A percentile compares a stretch with the other conserved stretches of the same genome.
Conservation (phyloP, 1,139 yeast genomes). For the Saccharomyces hybrid region DNA sequence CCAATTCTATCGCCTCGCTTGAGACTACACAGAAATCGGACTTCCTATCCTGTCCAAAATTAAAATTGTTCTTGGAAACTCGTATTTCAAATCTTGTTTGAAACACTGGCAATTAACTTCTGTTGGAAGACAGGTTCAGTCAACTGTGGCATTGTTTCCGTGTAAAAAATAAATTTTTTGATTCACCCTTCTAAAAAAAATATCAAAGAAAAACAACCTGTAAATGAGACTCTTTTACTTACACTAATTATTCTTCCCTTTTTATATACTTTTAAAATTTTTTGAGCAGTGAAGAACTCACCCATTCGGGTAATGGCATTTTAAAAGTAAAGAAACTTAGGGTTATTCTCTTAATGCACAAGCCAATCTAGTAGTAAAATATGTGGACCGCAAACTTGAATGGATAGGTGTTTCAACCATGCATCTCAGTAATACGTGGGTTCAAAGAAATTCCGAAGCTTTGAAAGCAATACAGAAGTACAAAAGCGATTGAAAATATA, state of each 20-base stretch:
- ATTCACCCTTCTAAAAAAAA: conserved; percentile 23
- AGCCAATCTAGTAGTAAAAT: not conserved
- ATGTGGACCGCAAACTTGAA: not conserved
- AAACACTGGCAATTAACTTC: conserved; percentile 35
- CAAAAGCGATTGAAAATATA: not conserved
- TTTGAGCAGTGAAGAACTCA: not conserved
- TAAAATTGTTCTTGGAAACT: conserved; percentile 32
- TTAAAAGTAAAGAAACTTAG: not conserved
- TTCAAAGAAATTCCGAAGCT: not conserved
- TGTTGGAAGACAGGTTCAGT: conserved; percentile 31
- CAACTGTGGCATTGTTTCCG: conserved; percentile 36
- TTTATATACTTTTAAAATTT: not conserved
- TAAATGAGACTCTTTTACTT: not conserved
- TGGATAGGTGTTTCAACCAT: not conserved
- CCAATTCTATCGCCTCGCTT: conserved; percentile 28
- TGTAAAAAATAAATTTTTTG: conserved; percentile 21
- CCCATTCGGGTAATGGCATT: not conserved
- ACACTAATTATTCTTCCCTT: not conserved
- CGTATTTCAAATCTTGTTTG: conserved; percentile 28
- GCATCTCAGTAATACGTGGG: not conserved
- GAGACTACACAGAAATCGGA: conserved; percentile 32
- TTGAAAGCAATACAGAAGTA: not conserved
- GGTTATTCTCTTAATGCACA: not conserved
- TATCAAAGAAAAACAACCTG: not conserved
- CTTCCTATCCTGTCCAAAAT: conserved; percentile 33